A percentile compares a stretch with the other conserved stretches of the same genome.
Conservation (phyloP, 768 basidiomycete genomes). For the Steccherinum ochraceum region DNA sequence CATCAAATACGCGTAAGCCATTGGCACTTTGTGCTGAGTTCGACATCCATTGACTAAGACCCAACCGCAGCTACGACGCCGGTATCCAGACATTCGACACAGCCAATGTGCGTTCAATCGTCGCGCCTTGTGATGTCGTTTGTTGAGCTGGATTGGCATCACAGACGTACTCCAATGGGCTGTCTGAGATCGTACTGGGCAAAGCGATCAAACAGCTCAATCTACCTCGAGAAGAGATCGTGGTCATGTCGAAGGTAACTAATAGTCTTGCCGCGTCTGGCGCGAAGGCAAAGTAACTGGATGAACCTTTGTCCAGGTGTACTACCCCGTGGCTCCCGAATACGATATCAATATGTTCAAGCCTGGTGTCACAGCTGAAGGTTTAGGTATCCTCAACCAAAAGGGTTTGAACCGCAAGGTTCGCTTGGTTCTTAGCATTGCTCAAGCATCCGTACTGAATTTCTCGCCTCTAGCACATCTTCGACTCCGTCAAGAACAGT, state of each 20-base stretch:
- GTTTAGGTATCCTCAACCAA: slow-evolving; percentile 29
- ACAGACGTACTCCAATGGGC: slow-evolving; percentile 33
- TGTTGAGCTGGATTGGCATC: no score
- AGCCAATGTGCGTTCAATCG: slow-evolving; percentile 15
- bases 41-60: neutral
- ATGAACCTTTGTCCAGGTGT: no score
- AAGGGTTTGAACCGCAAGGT: slow-evolving; percentile 28
- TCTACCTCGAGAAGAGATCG: slow-evolving; percentile 36
- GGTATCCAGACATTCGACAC: slow-evolving; percentile 34
- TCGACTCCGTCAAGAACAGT: slow-evolving; percentile 57
- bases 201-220: slow-evolving; percentile 37
- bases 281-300: neutral
- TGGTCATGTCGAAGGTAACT: slow-evolving; percentile 41
- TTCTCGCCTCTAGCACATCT: slow-evolving; percentile 50
- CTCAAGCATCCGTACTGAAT: neutral
- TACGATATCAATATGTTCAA: slow-evolving; percentile 5
- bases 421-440: neutral
- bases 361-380: slow-evolving; percentile 14
- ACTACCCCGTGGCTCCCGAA: slow-evolving; percentile 9
- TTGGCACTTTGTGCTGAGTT: slow-evolving; percentile 6
- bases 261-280: neutral
- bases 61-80: slow-evolving; percentile 24
- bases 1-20: slow-evolving; percentile 31
- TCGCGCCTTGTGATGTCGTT: neutral
- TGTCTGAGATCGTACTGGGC: slow-evolving; percentile 37